Conservation (phyloP, 2,329 filamentous ascomycete genomes). For the Aspergillus aculeatinus region DNA sequence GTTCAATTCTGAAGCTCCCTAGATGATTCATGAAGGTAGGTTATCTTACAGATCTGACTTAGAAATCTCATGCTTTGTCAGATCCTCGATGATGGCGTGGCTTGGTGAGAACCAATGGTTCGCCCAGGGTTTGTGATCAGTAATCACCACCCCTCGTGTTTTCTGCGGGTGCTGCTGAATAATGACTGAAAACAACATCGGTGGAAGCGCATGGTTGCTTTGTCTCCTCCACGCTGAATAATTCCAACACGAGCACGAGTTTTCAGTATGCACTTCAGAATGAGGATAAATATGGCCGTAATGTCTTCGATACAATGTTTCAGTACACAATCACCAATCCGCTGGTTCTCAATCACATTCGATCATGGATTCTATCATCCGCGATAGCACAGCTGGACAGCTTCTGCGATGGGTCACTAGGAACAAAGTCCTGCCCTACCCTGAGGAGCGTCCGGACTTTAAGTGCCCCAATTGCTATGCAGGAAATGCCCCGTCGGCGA, state of each 20-base stretch:
- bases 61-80: neutral
- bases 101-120: neutral
- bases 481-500: neutral
- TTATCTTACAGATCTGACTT: neutral
- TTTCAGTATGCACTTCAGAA: neutral
- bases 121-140: neutral
- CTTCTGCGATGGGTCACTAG: conserved; percentile 4
- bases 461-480: conserved; percentile 5
- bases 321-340: neutral
- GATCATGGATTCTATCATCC: neutral
- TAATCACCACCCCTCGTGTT: neutral
- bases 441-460: conserved; percentile 2
- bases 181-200: neutral
- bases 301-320: neutral
- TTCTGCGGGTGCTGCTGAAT: neutral
- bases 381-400: conserved; percentile 1
- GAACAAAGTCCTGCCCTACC: neutral
- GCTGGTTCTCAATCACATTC: neutral
- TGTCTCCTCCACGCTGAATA: neutral
- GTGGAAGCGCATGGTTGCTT: neutral
- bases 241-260: neutral
- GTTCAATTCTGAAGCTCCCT: neutral
- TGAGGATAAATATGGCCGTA: neutral
- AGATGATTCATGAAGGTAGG: neutral
- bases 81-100: neutral